phyloP scores from a whole-genome alignment of 805 yeast species.

The Yarrowia porcina region DNA sequence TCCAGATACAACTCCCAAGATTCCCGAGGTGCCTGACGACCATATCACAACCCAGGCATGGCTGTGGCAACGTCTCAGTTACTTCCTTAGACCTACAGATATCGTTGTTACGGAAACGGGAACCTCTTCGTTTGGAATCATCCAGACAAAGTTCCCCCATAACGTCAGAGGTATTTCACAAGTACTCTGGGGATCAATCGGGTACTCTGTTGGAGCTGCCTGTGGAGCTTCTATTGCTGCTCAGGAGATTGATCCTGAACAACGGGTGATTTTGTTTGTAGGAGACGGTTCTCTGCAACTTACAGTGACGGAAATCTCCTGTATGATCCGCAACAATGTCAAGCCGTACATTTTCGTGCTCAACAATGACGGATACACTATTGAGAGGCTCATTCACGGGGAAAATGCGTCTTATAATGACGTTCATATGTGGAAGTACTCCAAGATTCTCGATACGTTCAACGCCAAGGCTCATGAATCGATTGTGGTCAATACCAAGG shows the following conservation, averaged over 20 bases:
- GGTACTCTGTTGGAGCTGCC: constrained; percentile 62
- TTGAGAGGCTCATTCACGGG: constrained; percentile 61
- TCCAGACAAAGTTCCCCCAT: constrained; percentile 55
- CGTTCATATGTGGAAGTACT: constrained; percentile 60
- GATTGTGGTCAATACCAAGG: constrained; percentile 46
- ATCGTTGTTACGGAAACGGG: constrained; percentile 62
- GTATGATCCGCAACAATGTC: constrained; percentile 53
- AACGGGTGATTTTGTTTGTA: constrained; percentile 56
- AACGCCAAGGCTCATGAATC: constrained; percentile 49
- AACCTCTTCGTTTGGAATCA: constrained; percentile 60
- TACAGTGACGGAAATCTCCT: constrained; percentile 62
- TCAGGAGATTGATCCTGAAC: constrained; percentile 45
- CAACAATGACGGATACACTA: constrained; percentile 65
- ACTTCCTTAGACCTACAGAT: constrained; percentile 55
- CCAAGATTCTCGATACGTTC: constrained; percentile 48
- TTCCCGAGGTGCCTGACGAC: constrained; percentile 52
- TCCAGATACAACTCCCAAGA: constrained; percentile 52
- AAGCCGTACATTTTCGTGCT: constrained; percentile 58
- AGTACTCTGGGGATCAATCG: constrained; percentile 64
- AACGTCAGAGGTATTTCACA: constrained; percentile 54
- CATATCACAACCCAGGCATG: constrained; percentile 42
- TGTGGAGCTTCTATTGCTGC: constrained; percentile 61
- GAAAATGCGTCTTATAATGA: constrained; percentile 55
- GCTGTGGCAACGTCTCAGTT: constrained; percentile 51
- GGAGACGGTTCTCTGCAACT: constrained; percentile 71